Evolutionary conservation across 768 basidiomycete species (phyloP), one percentile per base, ranked within the genome.

Genomic region (Termitomyces sp.): DNA sequence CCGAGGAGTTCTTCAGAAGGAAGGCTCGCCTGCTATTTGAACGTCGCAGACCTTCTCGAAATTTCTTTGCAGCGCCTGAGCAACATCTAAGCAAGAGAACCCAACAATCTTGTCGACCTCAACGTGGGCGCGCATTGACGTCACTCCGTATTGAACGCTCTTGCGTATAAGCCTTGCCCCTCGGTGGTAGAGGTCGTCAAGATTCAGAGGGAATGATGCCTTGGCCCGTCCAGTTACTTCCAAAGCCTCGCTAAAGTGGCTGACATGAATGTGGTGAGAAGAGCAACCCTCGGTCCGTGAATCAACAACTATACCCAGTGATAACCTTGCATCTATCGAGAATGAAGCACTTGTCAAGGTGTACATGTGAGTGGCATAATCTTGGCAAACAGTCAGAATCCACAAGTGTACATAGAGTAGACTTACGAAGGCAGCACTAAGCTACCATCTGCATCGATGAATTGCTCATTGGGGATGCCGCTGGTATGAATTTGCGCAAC

Each of bases 271-370:
- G 28, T 50, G 11, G 45, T 49, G 54, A 54, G 54, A 37, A 45
- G 15, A 26, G 1, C 19, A 19, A 35, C n/a, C 8, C 26, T 45
- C 32, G 19, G 28, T 32, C 26, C 38, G 21, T 12, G n/a, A 37
- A 44, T 45, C 37, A 42, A 38, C 45, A 40, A 28, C 61, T 75
- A 51, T 67, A 84, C 83, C 84, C 82, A 44, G 74, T 75, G 22
- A 73, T 61, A 42, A 85, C 74, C 21, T 74, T 75, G 58, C 81
- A 83, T 66, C 75, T 68, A 59, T 78, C 78, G 53, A 87, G 70
- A 48, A 87, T 79, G 64, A 84, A 84, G 67, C 82, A 85, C 67
- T 87, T 84, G 71, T 86, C 84, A 32, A 86, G 74, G 66, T 84
- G 84, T 60, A 87, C 79, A 61, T 85, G 83, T 19, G 81, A 76